Conservation (phyloP, 2,329 filamentous ascomycete genomes). For the Fusarium devonianum region DNA sequence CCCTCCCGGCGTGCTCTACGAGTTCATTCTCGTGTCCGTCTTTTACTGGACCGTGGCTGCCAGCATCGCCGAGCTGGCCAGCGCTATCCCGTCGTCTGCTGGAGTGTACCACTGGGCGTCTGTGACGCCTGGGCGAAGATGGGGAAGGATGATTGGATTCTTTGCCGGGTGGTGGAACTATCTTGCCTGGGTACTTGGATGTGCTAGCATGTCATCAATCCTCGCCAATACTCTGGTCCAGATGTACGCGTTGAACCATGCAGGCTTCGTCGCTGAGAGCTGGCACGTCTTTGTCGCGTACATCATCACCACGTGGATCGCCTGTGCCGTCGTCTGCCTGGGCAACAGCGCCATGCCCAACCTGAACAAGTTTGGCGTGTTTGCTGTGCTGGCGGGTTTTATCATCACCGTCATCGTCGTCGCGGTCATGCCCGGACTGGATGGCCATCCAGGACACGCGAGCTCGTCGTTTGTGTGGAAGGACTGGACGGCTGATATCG, state of each 20-base stretch:
- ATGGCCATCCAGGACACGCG: conserved; percentile 42
- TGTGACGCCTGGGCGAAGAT: conserved; percentile 59
- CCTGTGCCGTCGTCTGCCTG: conserved; percentile 56
- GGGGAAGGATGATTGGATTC: conserved; percentile 59
- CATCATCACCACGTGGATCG: conserved; percentile 50
- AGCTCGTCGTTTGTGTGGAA: conserved; percentile 50
- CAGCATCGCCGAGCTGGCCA: conserved; percentile 66
- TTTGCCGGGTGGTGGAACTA: conserved; percentile 57
- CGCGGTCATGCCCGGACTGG: conserved; percentile 56
- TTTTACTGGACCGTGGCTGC: conserved; percentile 67
- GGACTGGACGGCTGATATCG: conserved; percentile 50
- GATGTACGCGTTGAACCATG: conserved; percentile 54
- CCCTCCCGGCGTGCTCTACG: conserved; percentile 67
- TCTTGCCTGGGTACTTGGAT: conserved; percentile 51
- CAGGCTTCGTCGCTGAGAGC: conserved; percentile 45
- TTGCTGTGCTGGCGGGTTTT: conserved; percentile 58
- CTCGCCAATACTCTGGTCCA: conserved; percentile 52
- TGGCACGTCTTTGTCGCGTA: conserved; percentile 57
- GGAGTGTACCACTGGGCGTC: conserved; percentile 70
- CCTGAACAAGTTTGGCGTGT: conserved; percentile 61
- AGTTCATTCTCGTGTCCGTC: conserved; percentile 58
- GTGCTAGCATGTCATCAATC: conserved; percentile 51
- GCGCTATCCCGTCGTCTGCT: conserved; percentile 66
- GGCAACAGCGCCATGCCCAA: conserved; percentile 60
- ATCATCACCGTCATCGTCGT: conserved; percentile 63